Conservation (phyloP, 2,329 filamentous ascomycete genomes). For the Purpureocillium takamizusanense region DNA sequence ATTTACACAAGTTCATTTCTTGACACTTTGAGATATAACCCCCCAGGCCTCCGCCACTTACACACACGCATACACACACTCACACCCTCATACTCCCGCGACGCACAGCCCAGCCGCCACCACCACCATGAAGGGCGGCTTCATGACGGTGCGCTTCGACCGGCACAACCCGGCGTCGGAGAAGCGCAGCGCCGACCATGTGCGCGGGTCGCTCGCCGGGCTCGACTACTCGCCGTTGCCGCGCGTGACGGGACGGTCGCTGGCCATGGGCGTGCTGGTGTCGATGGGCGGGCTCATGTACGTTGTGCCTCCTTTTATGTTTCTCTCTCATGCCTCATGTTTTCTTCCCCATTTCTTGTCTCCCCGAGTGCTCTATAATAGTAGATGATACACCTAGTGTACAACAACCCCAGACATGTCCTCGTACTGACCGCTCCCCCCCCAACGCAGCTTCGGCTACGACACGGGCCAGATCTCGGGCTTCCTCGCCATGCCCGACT, state of each 20-base stretch:
- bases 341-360: too few relatives aligned
- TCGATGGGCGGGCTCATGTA: conserved; percentile 37
- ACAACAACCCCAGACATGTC: too few relatives aligned
- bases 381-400: too few relatives aligned
- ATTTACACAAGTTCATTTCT: neutral
- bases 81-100: too few relatives aligned
- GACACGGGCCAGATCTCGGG: conserved; percentile 47
- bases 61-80: too few relatives aligned
- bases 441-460: conserved; percentile 27
- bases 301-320: conserved; percentile 8
- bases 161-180: conserved; percentile 30
- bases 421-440: too few relatives aligned
- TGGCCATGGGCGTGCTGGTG: conserved; percentile 28
- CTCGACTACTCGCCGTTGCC: conserved; percentile 36
- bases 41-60: conserved; percentile 5
- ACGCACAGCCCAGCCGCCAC: too few relatives aligned
- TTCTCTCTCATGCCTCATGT: too few relatives aligned
- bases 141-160: conserved; percentile 30
- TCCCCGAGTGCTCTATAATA: too few relatives aligned
- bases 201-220: conserved; percentile 23
- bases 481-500: conserved; percentile 50
- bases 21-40: neutral
- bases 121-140: conserved; percentile 9
- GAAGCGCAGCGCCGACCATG: conserved; percentile 18
- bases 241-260: conserved; percentile 25